phyloP scores from a whole-genome alignment of 768 basidiomycete species.

The Panaeolus papilionaceus region DNA sequence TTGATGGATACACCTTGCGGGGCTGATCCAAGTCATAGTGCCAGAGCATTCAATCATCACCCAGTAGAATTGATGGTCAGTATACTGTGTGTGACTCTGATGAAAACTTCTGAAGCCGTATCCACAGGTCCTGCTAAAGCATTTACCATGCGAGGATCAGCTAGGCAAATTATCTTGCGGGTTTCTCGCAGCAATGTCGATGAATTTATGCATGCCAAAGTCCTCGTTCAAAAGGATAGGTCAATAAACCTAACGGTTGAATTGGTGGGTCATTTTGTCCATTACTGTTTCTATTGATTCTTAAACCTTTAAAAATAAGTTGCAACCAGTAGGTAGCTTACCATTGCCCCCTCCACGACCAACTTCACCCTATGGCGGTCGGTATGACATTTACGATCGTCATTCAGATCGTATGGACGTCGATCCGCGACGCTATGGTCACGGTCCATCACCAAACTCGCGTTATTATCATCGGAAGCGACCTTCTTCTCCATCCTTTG shows the following conservation, averaged over 20 bases:
- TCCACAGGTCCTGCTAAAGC: conserved; percentile 68
- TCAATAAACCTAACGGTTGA: conserved; percentile 68
- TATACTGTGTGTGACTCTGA: conserved; percentile 9
- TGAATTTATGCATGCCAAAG: conserved; percentile 56
- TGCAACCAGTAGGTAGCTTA: conserved; percentile 37
- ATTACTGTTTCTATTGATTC: conserved; percentile 8
- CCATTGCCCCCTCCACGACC: conserved; percentile 40
- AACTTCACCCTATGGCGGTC: conserved; percentile 24
- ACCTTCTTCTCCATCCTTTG: conserved; percentile 31
- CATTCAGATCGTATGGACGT: conserved; percentile 23
- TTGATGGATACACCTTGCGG: neutral
- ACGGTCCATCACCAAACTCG: conserved; percentile 16
- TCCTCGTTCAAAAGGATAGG: conserved; percentile 57
- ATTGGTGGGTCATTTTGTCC: conserved; percentile 45
- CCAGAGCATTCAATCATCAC: conserved; percentile 61
- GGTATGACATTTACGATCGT: conserved; percentile 18
- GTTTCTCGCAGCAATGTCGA: conserved; percentile 58
- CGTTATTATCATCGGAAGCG: conserved; percentile 25
- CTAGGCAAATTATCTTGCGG: conserved; percentile 71
- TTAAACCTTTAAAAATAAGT: conserved; percentile 29
- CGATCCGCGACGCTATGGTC: conserved; percentile 17
- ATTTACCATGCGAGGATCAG: conserved; percentile 70
- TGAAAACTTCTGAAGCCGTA: conserved; percentile 16
- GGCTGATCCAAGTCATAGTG: conserved; percentile 37
- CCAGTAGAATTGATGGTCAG: conserved; percentile 74